Evolutionary conservation across 2,329 filamentous ascomycete genomes (phyloP).

Genomic region (Penicillium sp.): DNA sequence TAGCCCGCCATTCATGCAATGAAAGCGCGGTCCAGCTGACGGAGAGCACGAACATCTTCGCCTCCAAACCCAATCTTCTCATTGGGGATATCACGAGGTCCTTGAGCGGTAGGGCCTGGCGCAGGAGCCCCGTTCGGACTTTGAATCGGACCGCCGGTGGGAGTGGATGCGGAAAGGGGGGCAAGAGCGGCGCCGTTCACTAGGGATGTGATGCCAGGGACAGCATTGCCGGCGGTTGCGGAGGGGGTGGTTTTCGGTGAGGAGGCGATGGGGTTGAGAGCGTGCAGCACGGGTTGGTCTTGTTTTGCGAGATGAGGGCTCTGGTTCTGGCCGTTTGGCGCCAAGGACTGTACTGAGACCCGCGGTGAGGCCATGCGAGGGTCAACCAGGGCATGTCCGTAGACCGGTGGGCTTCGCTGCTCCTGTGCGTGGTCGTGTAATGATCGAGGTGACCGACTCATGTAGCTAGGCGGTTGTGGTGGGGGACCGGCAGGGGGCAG

Average conservation of each 20-base stretch:
- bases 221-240: slow-evolving; percentile 38
- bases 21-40: slow-evolving; percentile 63
- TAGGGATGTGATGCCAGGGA: slow-evolving; percentile 57
- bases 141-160: slow-evolving; percentile 20
- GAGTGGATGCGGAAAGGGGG: slow-evolving; percentile 27
- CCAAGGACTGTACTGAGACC: slow-evolving; percentile 25
- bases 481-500: slow-evolving; percentile 28
- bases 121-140: slow-evolving; percentile 14
- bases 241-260: slow-evolving; percentile 30
- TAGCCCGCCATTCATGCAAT: slow-evolving; percentile 30
- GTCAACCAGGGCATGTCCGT: slow-evolving; percentile 30
- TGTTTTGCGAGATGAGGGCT: slow-evolving; percentile 34
- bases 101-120: slow-evolving; percentile 29
- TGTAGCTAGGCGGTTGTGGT: slow-evolving; percentile 21
- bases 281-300: slow-evolving; percentile 18
- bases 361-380: slow-evolving; percentile 39
- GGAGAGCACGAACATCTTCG: slow-evolving; percentile 66
- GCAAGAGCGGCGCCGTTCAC: slow-evolving; percentile 41
- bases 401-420: slow-evolving; percentile 33
- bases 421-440: slow-evolving; percentile 29
- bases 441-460: slow-evolving; percentile 30
- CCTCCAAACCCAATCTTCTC: slow-evolving; percentile 58
- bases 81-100: slow-evolving; percentile 57
- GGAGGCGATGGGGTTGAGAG: slow-evolving; percentile 17
- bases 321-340: slow-evolving; percentile 22